Evolutionary conservation across 129 eudicot species (phyloP), one percentile per base, ranked within the genome.

Genomic region (Flaveria trinervia): DNA sequence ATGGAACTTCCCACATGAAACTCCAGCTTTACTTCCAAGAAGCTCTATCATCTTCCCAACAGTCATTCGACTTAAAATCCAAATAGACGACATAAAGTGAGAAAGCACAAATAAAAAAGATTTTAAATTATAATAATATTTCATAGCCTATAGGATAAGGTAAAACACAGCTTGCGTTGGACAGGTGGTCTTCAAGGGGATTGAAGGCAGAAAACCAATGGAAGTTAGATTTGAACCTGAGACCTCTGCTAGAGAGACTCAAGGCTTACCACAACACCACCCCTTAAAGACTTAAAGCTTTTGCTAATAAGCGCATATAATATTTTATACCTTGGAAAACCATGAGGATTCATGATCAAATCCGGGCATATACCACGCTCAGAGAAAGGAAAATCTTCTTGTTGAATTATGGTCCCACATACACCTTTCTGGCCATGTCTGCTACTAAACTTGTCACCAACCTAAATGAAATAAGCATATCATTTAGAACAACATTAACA

Each of bases 41-140:
- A 94, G 99, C 85, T 94, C 98, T 46, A 94, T 87, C 97, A 94
- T 91, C 85, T 94, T 94, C 51, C 98, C 98, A 51, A 94, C 98
- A 56, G 98, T 94, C 98, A 94, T 94, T 70, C 98, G 98, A 67
- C 98, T 93, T 82, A 73, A 39, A 36, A 73, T 30, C 4, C 4
- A 62, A 25, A 62, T 4, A 59, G 0, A 59, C 20, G 65, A 25
- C 16, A 68, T 1, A 74, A 78, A 25, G 56, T 72, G 9, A 48
- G 74, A 65, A 39, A 68, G 23, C 39, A 69, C 3, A 50, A 9
- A 22, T 28, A 66, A 46, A 39, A 73, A 50, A 54, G 10, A 61
- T 11, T 54, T 4, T 44, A 60, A 10, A 11, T 4, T 41, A 30
- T 5, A 50, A 67, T 0, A 67, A 49, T 11, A 5, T 13, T 2